Evolutionary conservation across 2,329 filamentous ascomycete genomes (phyloP), one percentile per base, ranked within the genome.

Genomic region (Bipolaris cookei): DNA sequence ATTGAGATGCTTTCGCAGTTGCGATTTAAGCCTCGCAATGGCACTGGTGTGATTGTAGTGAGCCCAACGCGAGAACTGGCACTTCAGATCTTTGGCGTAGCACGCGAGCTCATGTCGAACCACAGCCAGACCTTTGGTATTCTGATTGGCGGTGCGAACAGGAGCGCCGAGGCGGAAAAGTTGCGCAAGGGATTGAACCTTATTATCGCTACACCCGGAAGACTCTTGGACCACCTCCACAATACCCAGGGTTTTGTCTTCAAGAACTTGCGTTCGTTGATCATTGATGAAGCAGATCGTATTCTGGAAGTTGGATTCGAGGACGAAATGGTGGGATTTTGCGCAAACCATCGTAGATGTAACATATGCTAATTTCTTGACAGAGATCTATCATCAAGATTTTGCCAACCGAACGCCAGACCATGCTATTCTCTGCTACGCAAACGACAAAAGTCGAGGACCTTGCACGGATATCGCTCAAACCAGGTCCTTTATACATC

Each of bases 361-460:
- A 11, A 20, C 28, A 20, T 32, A 25, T 7, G 42, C 42, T 45
- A 45, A 45, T 13, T 45, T 16, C 1, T 5, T 14, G 25, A 16
- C 25, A 45, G 42, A 86, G 91, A 63, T 90, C 96, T 76, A 97
- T 99, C 67, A 89, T 98, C 77, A 96, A 96, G 83, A 95, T 98
- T 53, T 81, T 98, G 16, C 73, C 51, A 3, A 48, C 89, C 66
- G 88, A 96, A 56, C 87, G 95, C 58, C 94, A 98, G 78, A 97
- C 93, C 0, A 95, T 96, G 89, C 86, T 99, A n/a, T 99, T 99
- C 83, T 97, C 92, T 13, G 95, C 95, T 13, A 99, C 95, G 4
- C 95, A 98, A 78, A 99, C 95, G 3, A 98, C 94, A 54, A 98
- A 99, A 80, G 95, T 99, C 66, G 94, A 98, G 79, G 95, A 99